Evolutionary conservation across 495 filamentous ascomycete species (phyloP), one percentile per base, ranked within the genome.

Genomic region (Beverwykella pulmonaria): DNA sequence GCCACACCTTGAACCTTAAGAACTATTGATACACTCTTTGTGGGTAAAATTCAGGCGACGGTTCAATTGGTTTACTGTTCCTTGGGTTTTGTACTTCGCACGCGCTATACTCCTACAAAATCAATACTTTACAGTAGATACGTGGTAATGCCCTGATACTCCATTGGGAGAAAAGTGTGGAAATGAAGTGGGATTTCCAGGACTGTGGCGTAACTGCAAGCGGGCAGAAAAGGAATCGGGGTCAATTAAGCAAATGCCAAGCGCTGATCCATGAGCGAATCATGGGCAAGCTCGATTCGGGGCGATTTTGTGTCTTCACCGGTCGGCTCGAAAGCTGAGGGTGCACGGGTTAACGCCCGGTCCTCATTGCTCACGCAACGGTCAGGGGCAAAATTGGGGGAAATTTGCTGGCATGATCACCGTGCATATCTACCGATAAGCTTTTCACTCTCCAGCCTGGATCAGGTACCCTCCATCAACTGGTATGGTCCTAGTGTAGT

Each of bases 391-490:
- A n/a, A 44, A 10, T 44, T 44, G 8, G 39, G 39, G 39, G 39
- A 44, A 44, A 44, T 44, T 44, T 44, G 39, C 15, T 44, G 39
- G 6, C 39, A 44, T 44, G 8, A 44, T 44, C 39, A 9, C 17
- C 8, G 17, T 44, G 39, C 39, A n/a, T n/a, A 14, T 12, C 39
- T 44, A 44, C 39, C 39, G 39, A 44, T n/a, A n/a, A 2, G 39
- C 39, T 44, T n/a, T 9, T 44, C 39, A 44, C 39, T 44, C 39
- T 15, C 73, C 73, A 52, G 65, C 63, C 12, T 66, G 47, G 25
- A 75, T 67, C 20, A 73, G 53, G 32, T 75, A 76, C 1, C 73
- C 74, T 2, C 66, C 66, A 49, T 69, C 66, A 34, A 69, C 66
- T 23, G 59, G 12, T 22, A 69, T 61, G 6, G 54, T 69, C 50